These are phyloP conservation scores for Oryza glumipatula DNA, from an alignment of 176 grass and related monocot species.

Conservation along the genomic window DNA sequence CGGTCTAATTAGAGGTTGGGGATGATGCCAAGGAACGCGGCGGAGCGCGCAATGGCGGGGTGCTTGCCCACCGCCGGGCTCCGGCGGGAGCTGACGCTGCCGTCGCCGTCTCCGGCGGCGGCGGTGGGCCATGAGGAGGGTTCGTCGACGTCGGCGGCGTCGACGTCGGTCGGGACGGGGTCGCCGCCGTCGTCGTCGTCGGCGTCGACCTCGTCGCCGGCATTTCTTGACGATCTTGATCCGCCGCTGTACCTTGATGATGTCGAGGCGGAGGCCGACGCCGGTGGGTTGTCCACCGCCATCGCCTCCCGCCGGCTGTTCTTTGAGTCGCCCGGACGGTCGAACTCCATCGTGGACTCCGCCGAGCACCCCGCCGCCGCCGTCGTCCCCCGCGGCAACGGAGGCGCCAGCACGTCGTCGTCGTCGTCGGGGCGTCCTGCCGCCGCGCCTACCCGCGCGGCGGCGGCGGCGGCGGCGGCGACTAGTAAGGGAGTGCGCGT, in stretches of 20 bases:
- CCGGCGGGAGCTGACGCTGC: constrained; percentile 30
- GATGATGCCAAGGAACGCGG: constrained; percentile 34
- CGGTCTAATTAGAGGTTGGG: neutral
- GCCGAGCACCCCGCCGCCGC: neutral
- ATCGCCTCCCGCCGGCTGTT: constrained; percentile 76
- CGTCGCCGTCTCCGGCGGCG: neutral
- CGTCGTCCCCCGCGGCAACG: neutral
- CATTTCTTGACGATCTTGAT: constrained; percentile 49
- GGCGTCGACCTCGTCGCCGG: constrained; percentile 42
- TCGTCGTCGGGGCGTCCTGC: neutral
- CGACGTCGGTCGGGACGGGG: constrained; percentile 37
- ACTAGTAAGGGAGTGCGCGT: neutral
- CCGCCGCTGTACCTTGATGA: constrained; percentile 46
- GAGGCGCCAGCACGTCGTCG: neutral
- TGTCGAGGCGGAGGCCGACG: constrained; percentile 41
- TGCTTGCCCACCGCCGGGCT: constrained; percentile 50
- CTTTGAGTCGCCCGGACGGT: constrained; percentile 55
- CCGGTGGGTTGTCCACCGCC: constrained; percentile 56
- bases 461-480: no score
- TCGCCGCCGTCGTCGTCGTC: constrained; percentile 37
- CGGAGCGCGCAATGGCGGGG: constrained; percentile 54
- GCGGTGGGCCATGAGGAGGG: neutral
- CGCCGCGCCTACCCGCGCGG: neutral
- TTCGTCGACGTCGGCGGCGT: constrained; percentile 9
- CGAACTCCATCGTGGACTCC: constrained; percentile 88